Evolutionary conservation across 1,139 yeast genomes (phyloP), one percentile per base, ranked within the genome.

Genomic region (Saccharomyces hybrid): DNA sequence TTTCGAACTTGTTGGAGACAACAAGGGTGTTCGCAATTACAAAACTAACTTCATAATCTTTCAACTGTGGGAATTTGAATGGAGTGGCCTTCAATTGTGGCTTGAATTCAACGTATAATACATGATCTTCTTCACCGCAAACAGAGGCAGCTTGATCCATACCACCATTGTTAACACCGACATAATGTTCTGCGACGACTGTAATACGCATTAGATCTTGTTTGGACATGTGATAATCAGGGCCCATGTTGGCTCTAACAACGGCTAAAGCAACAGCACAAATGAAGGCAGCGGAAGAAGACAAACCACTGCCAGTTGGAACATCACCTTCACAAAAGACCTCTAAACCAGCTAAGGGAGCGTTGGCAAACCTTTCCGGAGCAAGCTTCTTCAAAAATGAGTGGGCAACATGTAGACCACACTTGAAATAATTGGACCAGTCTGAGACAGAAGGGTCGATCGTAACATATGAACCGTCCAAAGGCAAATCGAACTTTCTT

Each of bases 141-240:
- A 85, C 76, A 2, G 86, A 79, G 1, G 90, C 89, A 55, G 86
- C 78, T 70, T 85, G 91, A 67, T 85, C 91, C 87, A 85, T 81
- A 29, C 91, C 91, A 14, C 91, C 91, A 48, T 84, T 82, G 64
- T 82, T 84, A 51, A 85, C 86, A n/a, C 91, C 91, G 34, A 85
- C 80, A 55, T 81, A 82, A 69, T 84, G 88, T 65, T 85, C 91
- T 50, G 85, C 80, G n/a, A 80, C 83, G 51, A 81, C 83, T 4
- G 90, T 83, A 52, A 84, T 81, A 55, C 73, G 71, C 42, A 86
- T 81, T 58, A 85, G 74, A 58, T 78, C 83, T n/a, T 75, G 71
- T 64, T 83, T 82, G 54, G 78, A 57, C 47, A 84, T 69, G 6
- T 59, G 55, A 32, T 55, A 63, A 9, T 60, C 55, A 0, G 59